phyloP scores from a whole-genome alignment of 2,329 filamentous ascomycete species.

The Truncatella angustata region DNA sequence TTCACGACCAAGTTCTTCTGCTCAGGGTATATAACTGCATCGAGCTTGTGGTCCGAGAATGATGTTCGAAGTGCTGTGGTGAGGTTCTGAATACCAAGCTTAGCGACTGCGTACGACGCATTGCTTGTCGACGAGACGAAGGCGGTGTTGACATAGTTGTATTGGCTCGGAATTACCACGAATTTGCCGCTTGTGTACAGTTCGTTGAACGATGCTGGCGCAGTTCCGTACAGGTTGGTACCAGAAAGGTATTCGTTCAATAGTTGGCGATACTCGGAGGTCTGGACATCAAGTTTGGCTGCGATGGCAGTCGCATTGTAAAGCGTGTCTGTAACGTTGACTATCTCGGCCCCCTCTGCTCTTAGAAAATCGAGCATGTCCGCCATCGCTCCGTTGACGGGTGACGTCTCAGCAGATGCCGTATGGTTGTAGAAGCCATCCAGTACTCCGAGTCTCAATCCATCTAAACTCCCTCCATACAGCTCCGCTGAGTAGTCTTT shows the following conservation, averaged over 20 bases:
- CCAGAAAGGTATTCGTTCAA: constrained; percentile 55
- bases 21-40: constrained; percentile 63
- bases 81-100: constrained; percentile 49
- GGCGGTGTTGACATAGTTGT: constrained; percentile 50
- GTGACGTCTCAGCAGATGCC: constrained; percentile 48
- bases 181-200: constrained; percentile 52
- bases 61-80: constrained; percentile 48
- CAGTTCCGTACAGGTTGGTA: constrained; percentile 37
- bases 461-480: constrained; percentile 20
- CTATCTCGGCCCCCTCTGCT: constrained; percentile 44
- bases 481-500: constrained; percentile 47
- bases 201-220: constrained; percentile 43
- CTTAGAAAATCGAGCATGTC: constrained; percentile 43
- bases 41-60: constrained; percentile 46
- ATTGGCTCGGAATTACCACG: constrained; percentile 59
- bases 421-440: constrained; percentile 58
- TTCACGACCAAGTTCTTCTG: constrained; percentile 62
- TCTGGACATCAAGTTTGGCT: constrained; percentile 54
- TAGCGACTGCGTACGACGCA: constrained; percentile 44
- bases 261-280: constrained; percentile 55
- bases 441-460: constrained; percentile 30
- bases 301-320: constrained; percentile 53
- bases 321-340: constrained; percentile 45
- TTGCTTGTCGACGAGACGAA: constrained; percentile 51
- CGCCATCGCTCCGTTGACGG: constrained; percentile 54